Evolutionary conservation across 2,329 filamentous ascomycete species (phyloP), one percentile per base, ranked within the genome.

Genomic region (Trichoderma simmonsii): DNA sequence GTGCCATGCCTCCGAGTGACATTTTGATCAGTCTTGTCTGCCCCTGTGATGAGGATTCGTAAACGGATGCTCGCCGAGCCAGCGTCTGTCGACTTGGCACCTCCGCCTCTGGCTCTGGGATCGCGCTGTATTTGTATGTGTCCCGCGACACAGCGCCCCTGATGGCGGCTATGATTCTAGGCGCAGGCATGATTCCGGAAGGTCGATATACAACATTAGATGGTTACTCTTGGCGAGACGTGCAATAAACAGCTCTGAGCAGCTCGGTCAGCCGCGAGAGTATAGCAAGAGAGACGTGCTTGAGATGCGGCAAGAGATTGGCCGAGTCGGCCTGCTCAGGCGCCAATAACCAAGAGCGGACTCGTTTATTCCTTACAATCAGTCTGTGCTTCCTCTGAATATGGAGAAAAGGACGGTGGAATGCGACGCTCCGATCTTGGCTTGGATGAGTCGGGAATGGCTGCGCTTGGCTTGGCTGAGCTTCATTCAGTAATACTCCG

Each of bases 41-140:
- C 26, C 71, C 64, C 39, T 59, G 64, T 30, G 59, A 54, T 30
- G 62, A 34, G 14, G 62, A 18, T 39, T n/a, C 12, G 32, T 61
- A 43, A 5, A 64, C 26, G 18, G 69, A 51, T 12, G 18, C 7
- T 68, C 18, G 48, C 54, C 24, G 32, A 26, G 18, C 11, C 34
- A 64, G 36, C 30, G 34, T 18, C 69, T 32, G 48, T 57, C 59
- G 39, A 9, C 43, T 56, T 12, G 64, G 62, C 21, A 7, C 28
- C 18, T 60, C 57, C 6, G 30, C 11, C 57, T 60, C 57, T 21
- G 15, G 75, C 11, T 71, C 70, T 18, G 77, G 76, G 39, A 80
- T 73, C 21, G 78, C 74, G 67, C 75, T 78, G 72, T 81, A 81
- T 70, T 75, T 76, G 74, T 80, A 76, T 34, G 72, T 73, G 4